Conservation (phyloP, 345 rosid genomes). For the Populus nigra region DNA sequence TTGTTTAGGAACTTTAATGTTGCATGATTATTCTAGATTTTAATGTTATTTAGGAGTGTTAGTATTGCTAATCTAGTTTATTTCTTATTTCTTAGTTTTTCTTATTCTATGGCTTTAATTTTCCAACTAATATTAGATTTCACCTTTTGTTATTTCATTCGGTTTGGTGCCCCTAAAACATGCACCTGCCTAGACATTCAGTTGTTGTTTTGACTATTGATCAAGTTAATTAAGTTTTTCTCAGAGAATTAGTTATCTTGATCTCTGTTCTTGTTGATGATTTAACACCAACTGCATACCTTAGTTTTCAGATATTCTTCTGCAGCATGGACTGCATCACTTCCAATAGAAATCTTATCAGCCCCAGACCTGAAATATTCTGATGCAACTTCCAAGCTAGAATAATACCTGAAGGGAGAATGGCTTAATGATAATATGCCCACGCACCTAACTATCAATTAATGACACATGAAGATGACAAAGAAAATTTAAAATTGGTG, state of each 20-base stretch:
- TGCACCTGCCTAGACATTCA: not conserved
- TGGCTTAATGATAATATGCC: not conserved
- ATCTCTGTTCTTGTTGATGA: not conserved
- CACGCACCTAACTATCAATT: not conserved
- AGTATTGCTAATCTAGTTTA: not conserved
- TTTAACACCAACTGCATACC: constrained; percentile 40
- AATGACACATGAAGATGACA: not conserved
- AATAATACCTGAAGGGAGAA: constrained; percentile 63
- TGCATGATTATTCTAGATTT: not conserved
- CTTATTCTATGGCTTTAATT: too few species aligned
- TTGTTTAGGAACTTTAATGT: not conserved
- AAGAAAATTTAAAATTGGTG: not conserved
- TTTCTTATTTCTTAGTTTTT: too few species aligned
- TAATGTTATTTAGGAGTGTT: not conserved
- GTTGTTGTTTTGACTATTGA: not conserved
- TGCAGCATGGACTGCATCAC: constrained; percentile 91
- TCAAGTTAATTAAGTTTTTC: not conserved
- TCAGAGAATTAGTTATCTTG: not conserved
- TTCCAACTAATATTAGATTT: not conserved
- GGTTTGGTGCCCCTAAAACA: not conserved
- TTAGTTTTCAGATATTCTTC: constrained; percentile 81
- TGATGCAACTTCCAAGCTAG: constrained; percentile 97
- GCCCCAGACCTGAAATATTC: constrained; percentile 98
- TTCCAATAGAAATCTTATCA: constrained; percentile 93
- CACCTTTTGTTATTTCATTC: not conserved